phyloP scores from a whole-genome alignment of 78 protist species.

The Monosiga brevicollis region DNA sequence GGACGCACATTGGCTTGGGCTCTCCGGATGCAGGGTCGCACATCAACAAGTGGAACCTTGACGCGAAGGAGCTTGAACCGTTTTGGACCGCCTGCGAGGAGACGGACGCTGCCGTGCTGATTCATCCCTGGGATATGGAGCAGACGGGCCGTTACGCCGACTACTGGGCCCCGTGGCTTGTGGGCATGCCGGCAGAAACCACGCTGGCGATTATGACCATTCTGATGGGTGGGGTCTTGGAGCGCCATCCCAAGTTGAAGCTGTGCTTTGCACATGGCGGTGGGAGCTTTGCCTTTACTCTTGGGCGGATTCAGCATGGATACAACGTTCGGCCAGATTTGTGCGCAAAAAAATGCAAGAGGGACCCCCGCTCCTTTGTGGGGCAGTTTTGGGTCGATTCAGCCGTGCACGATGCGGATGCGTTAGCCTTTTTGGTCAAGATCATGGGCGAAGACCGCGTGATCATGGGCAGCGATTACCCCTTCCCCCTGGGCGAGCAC shows the following conservation, averaged over 20 bases:
- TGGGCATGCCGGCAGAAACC: slow-evolving; percentile 90
- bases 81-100: slow-evolving; percentile 40
- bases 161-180: slow-evolving; percentile 52
- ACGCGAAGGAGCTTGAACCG: slow-evolving; percentile 66
- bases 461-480: slow-evolving; percentile 53
- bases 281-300: slow-evolving; percentile 75
- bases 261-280: slow-evolving; percentile 88
- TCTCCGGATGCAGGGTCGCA: slow-evolving; percentile 63
- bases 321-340: slow-evolving; percentile 80
- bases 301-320: slow-evolving; percentile 82
- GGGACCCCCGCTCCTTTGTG: not conserved
- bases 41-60: slow-evolving; percentile 67
- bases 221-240: slow-evolving; percentile 78
- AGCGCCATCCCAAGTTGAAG: slow-evolving; percentile 57
- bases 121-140: slow-evolving; percentile 93
- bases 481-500: slow-evolving; percentile 71
- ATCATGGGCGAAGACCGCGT: slow-evolving; percentile 54
- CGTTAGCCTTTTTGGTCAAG: slow-evolving; percentile 50
- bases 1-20: slow-evolving; percentile 21
- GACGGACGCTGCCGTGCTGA: slow-evolving; percentile 58
- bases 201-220: slow-evolving; percentile 76
- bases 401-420: slow-evolving; percentile 66
- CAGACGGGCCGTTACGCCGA: slow-evolving; percentile 34
- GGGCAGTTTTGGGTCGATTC: slow-evolving; percentile 76
- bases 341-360: slow-evolving; percentile 29